A percentile compares a stretch with the other conserved stretches of the same genome.
These are phyloP conservation scores for Chrysosporium queenslandicum DNA, from an alignment of 2,329 filamentous ascomycete genomes.

Conservation along the genomic window DNA sequence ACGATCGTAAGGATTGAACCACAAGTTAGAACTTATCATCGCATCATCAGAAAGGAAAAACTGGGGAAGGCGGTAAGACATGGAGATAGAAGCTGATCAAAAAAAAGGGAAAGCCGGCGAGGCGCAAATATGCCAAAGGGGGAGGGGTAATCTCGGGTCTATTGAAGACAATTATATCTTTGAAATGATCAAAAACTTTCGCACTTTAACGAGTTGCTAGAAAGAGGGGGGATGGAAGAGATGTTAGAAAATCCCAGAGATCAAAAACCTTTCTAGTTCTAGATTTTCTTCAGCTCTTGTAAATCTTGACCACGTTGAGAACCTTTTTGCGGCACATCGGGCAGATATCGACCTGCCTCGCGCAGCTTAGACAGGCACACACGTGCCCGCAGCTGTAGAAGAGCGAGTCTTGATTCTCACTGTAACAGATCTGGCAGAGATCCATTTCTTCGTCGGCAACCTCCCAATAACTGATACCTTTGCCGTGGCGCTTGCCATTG, in stretches of 20 bases:
- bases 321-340: constrained; percentile 52
- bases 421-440: constrained; percentile 53
- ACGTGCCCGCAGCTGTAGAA: constrained; percentile 57
- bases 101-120: background rate
- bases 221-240: too few relatives aligned
- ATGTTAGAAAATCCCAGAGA: too few relatives aligned
- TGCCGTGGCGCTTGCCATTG: constrained; percentile 50
- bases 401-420: constrained; percentile 48
- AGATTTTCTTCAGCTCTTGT: constrained; percentile 28
- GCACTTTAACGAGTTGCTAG: too few relatives aligned
- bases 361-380: constrained; percentile 51
- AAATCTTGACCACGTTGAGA: constrained; percentile 50
- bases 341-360: constrained; percentile 48
- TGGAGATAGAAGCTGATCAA: background rate
- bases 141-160: constrained; percentile 1
- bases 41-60: background rate
- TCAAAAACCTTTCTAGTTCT: constrained; percentile 2
- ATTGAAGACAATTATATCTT: constrained; percentile 5
- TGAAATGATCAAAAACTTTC: background rate
- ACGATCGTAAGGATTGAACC: background rate
- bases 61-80: constrained; percentile 1
- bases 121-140: background rate
- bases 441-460: constrained; percentile 52
- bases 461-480: constrained; percentile 53
- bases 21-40: background rate